A percentile compares a stretch with the other conserved stretches of the same genome.
These are phyloP conservation scores for Thinopyrum elongatum DNA, from an alignment of 176 grass and related monocot species.

Conservation along the genomic window DNA sequence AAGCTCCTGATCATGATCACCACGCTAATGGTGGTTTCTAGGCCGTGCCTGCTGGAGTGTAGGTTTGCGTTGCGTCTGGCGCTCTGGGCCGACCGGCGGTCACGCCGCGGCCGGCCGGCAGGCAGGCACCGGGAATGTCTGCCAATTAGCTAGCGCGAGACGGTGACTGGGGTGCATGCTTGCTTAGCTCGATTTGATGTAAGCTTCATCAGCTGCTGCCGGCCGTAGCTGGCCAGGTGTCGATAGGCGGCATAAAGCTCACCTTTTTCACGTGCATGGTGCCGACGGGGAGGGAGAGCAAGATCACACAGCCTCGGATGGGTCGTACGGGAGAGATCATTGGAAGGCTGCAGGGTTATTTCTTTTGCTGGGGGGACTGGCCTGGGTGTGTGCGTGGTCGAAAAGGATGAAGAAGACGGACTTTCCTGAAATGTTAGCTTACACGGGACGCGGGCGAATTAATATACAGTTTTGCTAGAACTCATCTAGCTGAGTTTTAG, in stretches of 20 bases:
- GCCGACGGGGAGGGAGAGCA: constrained; percentile 31
- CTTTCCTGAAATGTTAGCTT: constrained; percentile 24
- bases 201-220: not conserved
- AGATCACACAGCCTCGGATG: constrained; percentile 7
- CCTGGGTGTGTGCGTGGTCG: constrained; percentile 21
- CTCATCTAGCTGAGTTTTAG: too few species aligned
- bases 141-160: not conserved
- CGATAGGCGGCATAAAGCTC: not conserved
- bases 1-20: not conserved
- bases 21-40: not conserved
- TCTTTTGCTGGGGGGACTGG: not conserved
- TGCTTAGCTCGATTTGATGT: constrained; percentile 26
- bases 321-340: not conserved
- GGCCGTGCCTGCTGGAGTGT: not conserved
- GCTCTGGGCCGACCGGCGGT: not conserved
- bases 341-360: not conserved
- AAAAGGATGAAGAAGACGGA: constrained; percentile 51
- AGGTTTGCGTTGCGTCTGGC: too few species aligned
- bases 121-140: constrained; percentile 13
- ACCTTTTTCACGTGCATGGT: not conserved
- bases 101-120: not conserved
- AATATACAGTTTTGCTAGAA: too few species aligned
- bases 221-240: not conserved
- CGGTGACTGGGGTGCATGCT: not conserved
- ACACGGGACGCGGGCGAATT: not conserved